Evolutionary conservation across 345 rosid species (phyloP), one percentile per base, ranked within the genome.

Genomic region (Euclidium syriacum): DNA sequence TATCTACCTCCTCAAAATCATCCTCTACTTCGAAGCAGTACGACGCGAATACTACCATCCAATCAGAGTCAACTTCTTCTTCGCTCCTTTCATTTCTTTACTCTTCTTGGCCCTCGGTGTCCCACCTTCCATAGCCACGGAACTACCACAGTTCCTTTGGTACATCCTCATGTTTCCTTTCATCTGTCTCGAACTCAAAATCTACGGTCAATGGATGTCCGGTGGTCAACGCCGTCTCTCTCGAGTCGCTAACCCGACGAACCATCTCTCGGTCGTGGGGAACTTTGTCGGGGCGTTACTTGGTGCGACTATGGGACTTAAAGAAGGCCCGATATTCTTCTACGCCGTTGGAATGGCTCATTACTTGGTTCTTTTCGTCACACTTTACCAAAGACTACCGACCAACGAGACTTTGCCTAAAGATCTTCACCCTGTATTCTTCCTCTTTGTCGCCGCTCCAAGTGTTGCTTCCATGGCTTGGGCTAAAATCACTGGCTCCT

Each of bases 171-270:
- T 88, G 96, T 30, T 85, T 19, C 96, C 96, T 9, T 56, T 89
- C 61, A 71, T 89, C 23, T 62, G 70, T 43, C 85, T 86, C 3
- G 96, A 84, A 80, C 85, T 85, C 24, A 89, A 89, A 68, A 83
- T 89, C 4, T 86, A 89, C 27, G 96, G 96, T 29, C 96, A 89
- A 63, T 89, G 94, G 96, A 89, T 89, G 96, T 89, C 96, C 0
- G 96, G 94, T 16, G 94, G 96, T 1, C 91, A 82, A 62, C 70
- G 94, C 23, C 57, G 94, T 77, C 88, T 86, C 29, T 89, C 96
- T 2, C 78, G 84, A 33, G 92, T 88, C 19, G 96, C 96, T 3
- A 88, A 88, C 50, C 96, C 96, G 19, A 80, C 96, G 0, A 88
- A 85, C 73, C 96, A 88, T 81, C 83, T 88, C 4, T 75, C 92